Percentiles rank a stretch among this genome's conserved stretches.
Evolutionary conservation across 2,329 filamentous ascomycete genomes (phyloP).

Genomic region (Calonectria pauciramosa): DNA sequence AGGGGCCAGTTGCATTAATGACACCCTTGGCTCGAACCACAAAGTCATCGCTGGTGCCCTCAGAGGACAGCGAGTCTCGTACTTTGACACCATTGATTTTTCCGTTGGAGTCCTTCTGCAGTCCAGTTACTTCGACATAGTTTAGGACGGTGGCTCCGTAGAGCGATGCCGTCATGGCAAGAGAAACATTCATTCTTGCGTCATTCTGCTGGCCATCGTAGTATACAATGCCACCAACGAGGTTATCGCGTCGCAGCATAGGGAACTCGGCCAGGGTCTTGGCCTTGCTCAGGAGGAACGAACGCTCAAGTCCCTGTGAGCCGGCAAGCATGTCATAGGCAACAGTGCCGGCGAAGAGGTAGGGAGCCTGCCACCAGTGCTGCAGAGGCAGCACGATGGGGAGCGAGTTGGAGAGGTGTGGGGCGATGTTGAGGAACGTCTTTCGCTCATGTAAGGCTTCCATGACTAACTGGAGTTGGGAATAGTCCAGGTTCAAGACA

Average conservation of each 20-base stretch:
- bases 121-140: constrained; percentile 81
- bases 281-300: constrained; percentile 83
- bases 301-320: constrained; percentile 85
- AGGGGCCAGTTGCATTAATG: constrained; percentile 88
- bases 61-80: constrained; percentile 68
- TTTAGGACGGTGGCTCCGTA: constrained; percentile 87
- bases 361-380: constrained; percentile 87
- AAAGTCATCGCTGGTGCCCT: constrained; percentile 71
- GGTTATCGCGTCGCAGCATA: constrained; percentile 79
- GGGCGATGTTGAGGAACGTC: constrained; percentile 86
- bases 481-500: constrained; percentile 87
- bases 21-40: constrained; percentile 83
- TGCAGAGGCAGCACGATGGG: constrained; percentile 88
- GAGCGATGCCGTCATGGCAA: constrained; percentile 83
- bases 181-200: constrained; percentile 87
- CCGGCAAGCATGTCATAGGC: constrained; percentile 86
- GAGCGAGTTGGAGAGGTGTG: constrained; percentile 84
- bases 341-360: constrained; percentile 80
- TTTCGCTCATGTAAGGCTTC: constrained; percentile 86
- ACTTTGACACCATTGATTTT: constrained; percentile 76
- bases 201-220: constrained; percentile 92
- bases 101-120: constrained; percentile 79
- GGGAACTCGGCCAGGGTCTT: constrained; percentile 85
- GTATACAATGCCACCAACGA: constrained; percentile 86
- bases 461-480: constrained; percentile 84